Evolutionary conservation across 75 land plant genomes (phyloP).

Genomic region (Isoetes taiwanensis): DNA sequence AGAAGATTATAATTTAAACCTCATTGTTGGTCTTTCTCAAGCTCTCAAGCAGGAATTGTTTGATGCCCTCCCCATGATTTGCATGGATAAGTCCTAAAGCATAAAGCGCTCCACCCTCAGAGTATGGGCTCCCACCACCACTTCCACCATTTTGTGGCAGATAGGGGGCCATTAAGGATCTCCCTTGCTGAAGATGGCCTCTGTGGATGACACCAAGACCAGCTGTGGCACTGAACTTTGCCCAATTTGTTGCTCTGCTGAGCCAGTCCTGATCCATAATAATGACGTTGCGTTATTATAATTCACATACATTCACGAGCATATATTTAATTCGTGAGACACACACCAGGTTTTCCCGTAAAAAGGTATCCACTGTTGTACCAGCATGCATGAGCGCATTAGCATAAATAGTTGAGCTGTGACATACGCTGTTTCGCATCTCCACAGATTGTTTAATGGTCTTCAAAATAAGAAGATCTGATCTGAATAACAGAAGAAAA

Average conservation of each 20-base stretch:
- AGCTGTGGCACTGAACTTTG: constrained; percentile 97
- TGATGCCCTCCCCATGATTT: constrained; percentile 95
- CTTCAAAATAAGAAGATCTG: constrained; percentile 85
- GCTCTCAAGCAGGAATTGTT: constrained; percentile 88
- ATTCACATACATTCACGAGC: no score
- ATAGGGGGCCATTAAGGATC: constrained; percentile 97
- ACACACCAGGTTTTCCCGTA: constrained; percentile 75
- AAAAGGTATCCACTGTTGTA: constrained; percentile 91
- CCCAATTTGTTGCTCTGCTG: constrained; percentile 96
- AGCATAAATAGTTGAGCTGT: constrained; percentile 95
- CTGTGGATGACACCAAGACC: constrained; percentile 94
- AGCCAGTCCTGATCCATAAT: constrained; percentile 99
- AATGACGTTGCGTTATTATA: no score
- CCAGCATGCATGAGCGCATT: constrained; percentile 99
- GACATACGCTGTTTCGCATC: constrained; percentile 96
- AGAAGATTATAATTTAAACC: constrained; percentile 23
- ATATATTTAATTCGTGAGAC: no score
- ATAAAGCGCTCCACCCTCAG: constrained; percentile 97
- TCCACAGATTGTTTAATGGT: constrained; percentile 97
- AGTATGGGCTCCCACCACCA: constrained; percentile 93
- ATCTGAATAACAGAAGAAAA: no score
- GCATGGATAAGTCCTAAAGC: constrained; percentile 97
- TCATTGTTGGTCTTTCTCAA: constrained; percentile 72
- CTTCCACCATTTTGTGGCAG: constrained; percentile 82
- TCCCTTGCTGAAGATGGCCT: constrained; percentile 93